Base-by-base conservation (phyloP, 352 stramenopile species). In the Globisporangium uncinulatum region DNA sequence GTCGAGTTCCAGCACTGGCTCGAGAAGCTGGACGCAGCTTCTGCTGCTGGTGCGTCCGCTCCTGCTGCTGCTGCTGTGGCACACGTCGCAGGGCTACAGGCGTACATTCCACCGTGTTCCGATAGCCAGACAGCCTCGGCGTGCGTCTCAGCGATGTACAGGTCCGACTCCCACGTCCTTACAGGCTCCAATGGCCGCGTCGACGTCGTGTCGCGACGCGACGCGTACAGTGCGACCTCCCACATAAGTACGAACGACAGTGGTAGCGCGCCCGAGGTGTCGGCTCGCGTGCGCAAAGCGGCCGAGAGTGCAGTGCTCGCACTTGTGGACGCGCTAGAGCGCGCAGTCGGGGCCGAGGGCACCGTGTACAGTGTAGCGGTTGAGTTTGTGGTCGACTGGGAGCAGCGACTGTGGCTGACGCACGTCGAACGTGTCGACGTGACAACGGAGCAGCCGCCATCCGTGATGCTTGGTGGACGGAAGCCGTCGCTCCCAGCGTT, bases 401-500 rank as follows among this genome's bases (percentile, higher is more conserved):
- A 57, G 20, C 59, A 74, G 10, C 68, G 24, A 1, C 43, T 83
- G 3, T 83, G 74, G 71, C 65, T 83, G n/a, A 70, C 57, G 32
- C 65, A 77, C 46, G 52, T 76, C 31, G 51, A 57, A 1, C 61
- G 65, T 1, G 59, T 73, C 6, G 50, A 51, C 11, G 17, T 63
- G 24, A 13, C 24, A 59, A 15, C 24, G 32, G 15, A 29, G 24
- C 24, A 51, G 10, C 0, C 34, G 11, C 1, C 34, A 4, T 36
- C 15, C 24, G 24, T 29, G 29, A 34, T 61, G 17, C 10, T 13
- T 13, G 54, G 48, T 4, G 2, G 17, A 15, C 59, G 31, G 42
- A 32, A 63, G 17, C 65, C 60, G n/a, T 84, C 73, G 29, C 56
- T 92, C 3, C 79, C 81, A 5, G 78, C 71, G 37, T 54, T 92